These are phyloP conservation scores for Penicillium crystallinum DNA, from an alignment of 495 filamentous ascomycete genomes.

Conservation along the genomic window DNA sequence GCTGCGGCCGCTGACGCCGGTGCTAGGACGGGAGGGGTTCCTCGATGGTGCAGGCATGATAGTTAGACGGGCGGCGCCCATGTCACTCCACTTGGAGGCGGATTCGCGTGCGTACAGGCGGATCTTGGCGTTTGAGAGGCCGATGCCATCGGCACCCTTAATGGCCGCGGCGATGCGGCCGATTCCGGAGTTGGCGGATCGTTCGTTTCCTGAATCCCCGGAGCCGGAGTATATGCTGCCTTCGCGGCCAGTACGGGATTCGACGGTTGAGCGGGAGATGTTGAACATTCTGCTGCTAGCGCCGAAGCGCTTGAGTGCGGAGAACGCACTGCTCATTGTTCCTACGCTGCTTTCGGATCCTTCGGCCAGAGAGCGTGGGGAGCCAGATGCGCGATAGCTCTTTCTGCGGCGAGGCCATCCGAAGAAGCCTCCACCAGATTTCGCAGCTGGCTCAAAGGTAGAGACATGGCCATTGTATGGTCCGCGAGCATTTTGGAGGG, in stretches of 20 bases:
- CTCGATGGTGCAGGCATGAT: slow-evolving; percentile 63
- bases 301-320: slow-evolving; percentile 69
- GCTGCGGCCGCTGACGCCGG: slow-evolving; percentile 26
- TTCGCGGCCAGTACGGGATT: slow-evolving; percentile 50
- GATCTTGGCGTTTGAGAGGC: slow-evolving; percentile 71
- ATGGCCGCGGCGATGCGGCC: slow-evolving; percentile 51
- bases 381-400: slow-evolving; percentile 55
- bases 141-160: slow-evolving; percentile 49
- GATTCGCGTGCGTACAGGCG: slow-evolving; percentile 75
- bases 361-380: slow-evolving; percentile 48
- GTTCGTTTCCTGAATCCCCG: slow-evolving; percentile 42
- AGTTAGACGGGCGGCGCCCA: slow-evolving; percentile 75
- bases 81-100: slow-evolving; percentile 79
- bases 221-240: slow-evolving; percentile 58
- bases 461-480: slow-evolving; percentile 29
- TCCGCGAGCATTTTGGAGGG: slow-evolving; percentile 65
- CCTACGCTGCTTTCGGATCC: slow-evolving; percentile 55
- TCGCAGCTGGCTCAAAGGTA: slow-evolving; percentile 26
- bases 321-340: slow-evolving; percentile 60
- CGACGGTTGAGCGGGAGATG: slow-evolving; percentile 61
- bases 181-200: slow-evolving; percentile 50
- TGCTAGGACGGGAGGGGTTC: slow-evolving; percentile 41
- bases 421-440: slow-evolving; percentile 34
- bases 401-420: slow-evolving; percentile 47
- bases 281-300: slow-evolving; percentile 63